Conservation (phyloP, 148 eudicot genomes). For the Selenicereus undatus region DNA sequence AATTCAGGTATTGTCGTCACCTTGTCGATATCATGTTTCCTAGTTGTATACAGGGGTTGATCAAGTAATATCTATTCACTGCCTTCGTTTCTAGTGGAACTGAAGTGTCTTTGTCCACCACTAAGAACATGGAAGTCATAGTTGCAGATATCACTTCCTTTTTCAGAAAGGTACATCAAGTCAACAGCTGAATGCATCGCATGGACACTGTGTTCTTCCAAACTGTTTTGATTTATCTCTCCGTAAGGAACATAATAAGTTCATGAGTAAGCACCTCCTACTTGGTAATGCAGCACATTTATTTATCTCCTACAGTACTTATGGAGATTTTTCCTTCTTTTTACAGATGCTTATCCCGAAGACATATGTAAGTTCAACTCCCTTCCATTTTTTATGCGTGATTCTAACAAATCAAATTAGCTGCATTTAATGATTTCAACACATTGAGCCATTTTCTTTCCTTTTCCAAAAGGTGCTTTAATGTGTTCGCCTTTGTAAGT, state of each 20-base stretch:
- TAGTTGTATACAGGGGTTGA: not conserved
- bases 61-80: conserved; percentile 8
- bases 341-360: conserved; percentile 66
- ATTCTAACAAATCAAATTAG: not conserved
- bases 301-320: not conserved
- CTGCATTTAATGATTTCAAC: not conserved
- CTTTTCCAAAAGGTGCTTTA: too few species aligned
- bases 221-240: not conserved
- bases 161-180: conserved; percentile 51
- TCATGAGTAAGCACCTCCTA: not conserved
- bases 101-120: conserved; percentile 58
- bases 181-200: not conserved
- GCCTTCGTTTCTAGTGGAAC: conserved; percentile 58
- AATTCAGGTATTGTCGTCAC: conserved; percentile 47
- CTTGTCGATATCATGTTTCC: not conserved
- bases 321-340: not conserved
- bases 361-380: conserved; percentile 56
- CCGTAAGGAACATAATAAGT: not conserved
- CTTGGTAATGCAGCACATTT: not conserved
- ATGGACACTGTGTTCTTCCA: not conserved
- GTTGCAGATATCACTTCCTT: conserved; percentile 35
- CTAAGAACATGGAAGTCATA: conserved; percentile 38
- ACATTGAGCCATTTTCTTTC: not conserved
- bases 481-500: too few species aligned
- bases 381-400: not conserved